Conservation (phyloP, 2,329 filamentous ascomycete genomes). For the Epichloe typhina region DNA sequence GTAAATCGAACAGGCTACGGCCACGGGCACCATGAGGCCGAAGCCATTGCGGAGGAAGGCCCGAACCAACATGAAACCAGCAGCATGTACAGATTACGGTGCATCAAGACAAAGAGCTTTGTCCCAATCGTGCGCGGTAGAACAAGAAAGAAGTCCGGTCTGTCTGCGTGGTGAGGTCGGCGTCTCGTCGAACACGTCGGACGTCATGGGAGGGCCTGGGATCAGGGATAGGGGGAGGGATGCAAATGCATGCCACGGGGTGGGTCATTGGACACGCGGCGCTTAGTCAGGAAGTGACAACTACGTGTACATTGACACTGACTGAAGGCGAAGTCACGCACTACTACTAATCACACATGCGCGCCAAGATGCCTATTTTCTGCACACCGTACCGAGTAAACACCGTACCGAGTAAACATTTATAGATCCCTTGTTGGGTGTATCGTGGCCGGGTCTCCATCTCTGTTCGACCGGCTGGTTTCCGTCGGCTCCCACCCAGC, state of each 20-base stretch:
- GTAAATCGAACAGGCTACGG: constrained; percentile 58
- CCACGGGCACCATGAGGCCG: constrained; percentile 44
- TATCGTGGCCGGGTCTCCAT: no score
- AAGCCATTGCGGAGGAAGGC: constrained; percentile 42
- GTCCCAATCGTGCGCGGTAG: not conserved
- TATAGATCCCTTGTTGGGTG: no score
- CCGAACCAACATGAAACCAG: constrained; percentile 38
- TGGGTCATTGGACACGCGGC: not conserved
- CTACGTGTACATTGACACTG: no score
- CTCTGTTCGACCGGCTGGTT: no score
- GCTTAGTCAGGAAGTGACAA: not conserved
- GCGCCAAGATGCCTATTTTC: no score
- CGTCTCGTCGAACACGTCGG: not conserved
- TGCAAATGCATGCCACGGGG: not conserved
- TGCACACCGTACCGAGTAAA: no score
- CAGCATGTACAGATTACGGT: constrained; percentile 19
- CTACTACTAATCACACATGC: no score
- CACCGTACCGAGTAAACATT: no score
- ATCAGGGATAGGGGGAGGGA: not conserved
- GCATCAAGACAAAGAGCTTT: not conserved
- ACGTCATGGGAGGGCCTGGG: no score
- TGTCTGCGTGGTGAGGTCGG: not conserved
- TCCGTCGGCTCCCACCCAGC: not conserved
- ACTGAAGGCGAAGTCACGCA: no score
- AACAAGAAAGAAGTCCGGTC: not conserved